Conservation (phyloP, 2,329 filamentous ascomycete genomes). For the Cladosporium sp. region DNA sequence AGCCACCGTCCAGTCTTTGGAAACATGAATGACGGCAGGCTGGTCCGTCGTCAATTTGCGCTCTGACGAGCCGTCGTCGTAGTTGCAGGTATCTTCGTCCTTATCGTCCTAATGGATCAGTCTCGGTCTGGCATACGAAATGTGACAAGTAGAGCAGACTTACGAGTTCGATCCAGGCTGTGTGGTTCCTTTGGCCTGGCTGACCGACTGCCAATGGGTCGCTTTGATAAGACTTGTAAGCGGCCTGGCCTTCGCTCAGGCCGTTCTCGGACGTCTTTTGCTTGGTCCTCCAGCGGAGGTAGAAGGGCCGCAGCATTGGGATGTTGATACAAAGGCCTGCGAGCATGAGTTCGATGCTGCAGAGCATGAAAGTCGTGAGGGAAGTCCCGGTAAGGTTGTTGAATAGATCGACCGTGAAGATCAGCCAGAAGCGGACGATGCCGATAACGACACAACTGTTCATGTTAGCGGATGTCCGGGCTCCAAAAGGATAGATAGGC, state of each 20-base stretch:
- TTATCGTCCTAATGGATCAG: background rate
- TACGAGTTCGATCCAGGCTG: slow-evolving; percentile 15
- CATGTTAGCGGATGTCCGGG: background rate
- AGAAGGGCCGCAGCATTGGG: slow-evolving; percentile 14
- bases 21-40: slow-evolving; percentile 5
- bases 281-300: slow-evolving; percentile 13
- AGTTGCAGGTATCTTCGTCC: background rate
- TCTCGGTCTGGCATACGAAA: background rate
- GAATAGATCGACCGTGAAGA: slow-evolving; percentile 9
- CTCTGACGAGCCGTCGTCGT: slow-evolving; percentile 10
- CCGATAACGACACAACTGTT: slow-evolving; percentile 12
- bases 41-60: slow-evolving; percentile 11
- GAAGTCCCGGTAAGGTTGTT: slow-evolving; percentile 12
- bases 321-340: slow-evolving; percentile 12
- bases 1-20: slow-evolving; percentile 12
- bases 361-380: slow-evolving; percentile 15
- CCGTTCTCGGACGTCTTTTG: background rate
- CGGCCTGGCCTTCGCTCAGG: background rate
- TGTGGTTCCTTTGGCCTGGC: slow-evolving; percentile 1
- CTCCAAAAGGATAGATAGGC: background rate
- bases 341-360: slow-evolving; percentile 14
- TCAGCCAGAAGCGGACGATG: slow-evolving; percentile 17
- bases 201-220: background rate
- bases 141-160: background rate
- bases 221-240: background rate